A percentile compares a stretch with the other conserved stretches of the same genome.
Evolutionary conservation across 495 filamentous ascomycete species (phyloP).

Genomic region (Penicillium taxi): DNA sequence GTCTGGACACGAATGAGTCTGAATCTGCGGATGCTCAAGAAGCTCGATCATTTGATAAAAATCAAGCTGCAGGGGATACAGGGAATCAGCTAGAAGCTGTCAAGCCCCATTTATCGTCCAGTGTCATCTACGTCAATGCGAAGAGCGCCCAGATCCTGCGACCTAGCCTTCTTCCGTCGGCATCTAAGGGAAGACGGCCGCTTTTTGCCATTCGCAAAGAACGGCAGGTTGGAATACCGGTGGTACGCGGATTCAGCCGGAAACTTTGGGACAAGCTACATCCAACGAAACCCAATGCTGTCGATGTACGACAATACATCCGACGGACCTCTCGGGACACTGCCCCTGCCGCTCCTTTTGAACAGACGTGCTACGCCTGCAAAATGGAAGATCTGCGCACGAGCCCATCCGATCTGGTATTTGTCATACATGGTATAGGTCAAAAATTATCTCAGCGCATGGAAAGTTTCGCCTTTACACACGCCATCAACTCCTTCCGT

Average conservation of each 20-base stretch:
- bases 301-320: conserved; percentile 42
- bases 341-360: conserved; percentile 18
- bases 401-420: conserved; percentile 74
- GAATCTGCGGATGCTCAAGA: conserved; percentile 3
- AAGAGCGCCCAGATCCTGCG: conserved; percentile 71
- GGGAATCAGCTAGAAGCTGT: conserved; percentile 22
- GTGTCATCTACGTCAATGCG: conserved; percentile 75
- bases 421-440: conserved; percentile 92
- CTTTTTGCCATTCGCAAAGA: conserved; percentile 80
- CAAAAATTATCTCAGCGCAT: conserved; percentile 95
- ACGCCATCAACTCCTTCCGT: conserved; percentile 87
- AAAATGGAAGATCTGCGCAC: conserved; percentile 55
- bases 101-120: conserved; percentile 55
- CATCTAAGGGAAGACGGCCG: conserved; percentile 68
- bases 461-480: conserved; percentile 94
- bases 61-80: conserved; percentile 37
- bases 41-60: conserved; percentile 19
- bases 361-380: conserved; percentile 43
- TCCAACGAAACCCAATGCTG: conserved; percentile 45
- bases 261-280: conserved; percentile 69
- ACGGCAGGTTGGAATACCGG: conserved; percentile 69
- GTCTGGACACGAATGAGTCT: conserved; percentile 9
- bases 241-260: conserved; percentile 80
- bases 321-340: conserved; percentile 30
- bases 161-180: conserved; percentile 70